phyloP scores from a whole-genome alignment of 441 rosid species.

The Populus trichocarpa region DNA sequence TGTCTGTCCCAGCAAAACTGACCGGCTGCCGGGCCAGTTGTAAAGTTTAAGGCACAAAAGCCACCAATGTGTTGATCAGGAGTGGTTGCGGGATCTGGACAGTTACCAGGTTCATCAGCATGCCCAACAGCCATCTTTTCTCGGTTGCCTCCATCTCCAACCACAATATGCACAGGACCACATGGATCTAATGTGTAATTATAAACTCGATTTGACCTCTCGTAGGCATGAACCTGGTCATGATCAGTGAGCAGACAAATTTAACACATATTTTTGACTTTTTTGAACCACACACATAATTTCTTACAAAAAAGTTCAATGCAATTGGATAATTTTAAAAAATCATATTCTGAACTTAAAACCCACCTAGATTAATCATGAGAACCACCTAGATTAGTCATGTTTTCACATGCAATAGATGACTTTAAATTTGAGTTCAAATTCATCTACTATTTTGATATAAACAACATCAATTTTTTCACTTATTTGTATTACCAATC shows the following conservation, averaged over 20 bases:
- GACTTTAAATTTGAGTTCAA: no score
- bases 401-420: no score
- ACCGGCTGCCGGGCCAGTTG: constrained; percentile 53
- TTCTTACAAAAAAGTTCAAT: no score
- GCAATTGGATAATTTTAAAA: no score
- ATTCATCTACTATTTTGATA: no score
- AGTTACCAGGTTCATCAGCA: constrained; percentile 54
- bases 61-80: constrained; percentile 40
- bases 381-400: no score
- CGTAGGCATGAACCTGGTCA: constrained; percentile 56
- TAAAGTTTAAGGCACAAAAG: constrained; percentile 50
- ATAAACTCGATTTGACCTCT: constrained; percentile 55
- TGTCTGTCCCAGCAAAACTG: constrained; percentile 58
- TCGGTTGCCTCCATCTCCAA: constrained; percentile 62
- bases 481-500: no score
- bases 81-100: constrained; percentile 46
- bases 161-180: constrained; percentile 47
- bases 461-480: no score
- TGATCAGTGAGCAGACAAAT: background rate
- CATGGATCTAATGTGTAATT: constrained; percentile 51
- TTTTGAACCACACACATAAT: no score
- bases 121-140: constrained; percentile 51
- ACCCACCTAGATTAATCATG: no score
- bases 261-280: no score
- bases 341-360: no score